Conservation (phyloP, 495 filamentous ascomycete species). For the Cudoniella acicularis region DNA sequence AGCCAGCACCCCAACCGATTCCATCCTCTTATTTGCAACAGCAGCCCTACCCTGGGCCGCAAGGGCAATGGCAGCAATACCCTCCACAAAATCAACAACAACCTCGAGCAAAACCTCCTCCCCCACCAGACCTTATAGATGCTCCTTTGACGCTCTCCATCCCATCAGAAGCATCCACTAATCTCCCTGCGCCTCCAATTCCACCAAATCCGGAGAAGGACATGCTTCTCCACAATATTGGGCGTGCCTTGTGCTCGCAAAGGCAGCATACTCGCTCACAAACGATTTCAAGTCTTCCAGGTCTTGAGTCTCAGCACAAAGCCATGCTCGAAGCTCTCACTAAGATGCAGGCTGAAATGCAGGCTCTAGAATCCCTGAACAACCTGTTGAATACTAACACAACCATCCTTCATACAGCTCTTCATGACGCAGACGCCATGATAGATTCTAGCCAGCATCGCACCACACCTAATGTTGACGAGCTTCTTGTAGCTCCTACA, state of each 20-base stretch:
- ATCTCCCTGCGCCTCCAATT: slow-evolving; percentile 71
- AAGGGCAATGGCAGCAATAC: slow-evolving; percentile 16
- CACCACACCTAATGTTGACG: slow-evolving; percentile 62
- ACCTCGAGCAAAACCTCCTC: slow-evolving; percentile 45
- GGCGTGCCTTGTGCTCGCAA: slow-evolving; percentile 60
- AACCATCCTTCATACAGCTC: slow-evolving; percentile 66
- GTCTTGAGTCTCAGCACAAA: slow-evolving; percentile 72
- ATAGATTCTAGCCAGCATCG: slow-evolving; percentile 58
- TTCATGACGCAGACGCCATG: slow-evolving; percentile 74
- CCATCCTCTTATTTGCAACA: slow-evolving; percentile 22
- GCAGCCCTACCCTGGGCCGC: slow-evolving; percentile 8
- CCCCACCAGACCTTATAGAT: slow-evolving; percentile 62
- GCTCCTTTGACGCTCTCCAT: slow-evolving; percentile 60
- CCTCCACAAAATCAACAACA: slow-evolving; percentile 24
- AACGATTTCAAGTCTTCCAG: slow-evolving; percentile 64
- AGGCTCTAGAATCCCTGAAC: slow-evolving; percentile 63
- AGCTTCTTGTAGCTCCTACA: slow-evolving; percentile 87
- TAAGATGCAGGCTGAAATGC: slow-evolving; percentile 66
- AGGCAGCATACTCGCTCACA: slow-evolving; percentile 60
- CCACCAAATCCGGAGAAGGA: slow-evolving; percentile 98
- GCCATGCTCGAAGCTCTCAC: slow-evolving; percentile 67
- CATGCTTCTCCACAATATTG: slow-evolving; percentile 74
- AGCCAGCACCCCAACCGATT: slow-evolving; percentile 9
- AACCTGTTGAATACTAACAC: slow-evolving; percentile 72
- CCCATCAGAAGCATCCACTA: slow-evolving; percentile 46